Evolutionary conservation across 2,329 filamentous ascomycete genomes (phyloP), one percentile per base, ranked within the genome.

Genomic region (Ascochyta pisi): DNA sequence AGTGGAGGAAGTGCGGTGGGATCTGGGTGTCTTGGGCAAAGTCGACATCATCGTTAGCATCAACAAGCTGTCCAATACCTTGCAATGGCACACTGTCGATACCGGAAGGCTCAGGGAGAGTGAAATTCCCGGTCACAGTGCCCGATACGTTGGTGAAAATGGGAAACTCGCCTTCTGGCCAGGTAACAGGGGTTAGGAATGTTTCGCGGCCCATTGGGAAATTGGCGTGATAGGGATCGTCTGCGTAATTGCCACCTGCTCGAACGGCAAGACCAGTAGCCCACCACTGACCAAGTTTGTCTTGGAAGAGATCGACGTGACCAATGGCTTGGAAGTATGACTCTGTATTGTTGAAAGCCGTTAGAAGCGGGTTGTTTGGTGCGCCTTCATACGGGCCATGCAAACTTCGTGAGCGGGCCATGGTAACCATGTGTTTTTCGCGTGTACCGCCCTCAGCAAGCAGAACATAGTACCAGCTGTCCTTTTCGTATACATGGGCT

Each of bases 371-470:
- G 24, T 65, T 65, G 26, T 43, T 46, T 0, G 47, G 55, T 26
- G 41, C 53, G 7, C 52, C 13, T n/a, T 65, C 58, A 35, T 60
- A 61, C 8, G 60, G 60, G 15, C 60, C 60, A 13, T 44, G 50
- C 3, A 62, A 53, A 33, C 27, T 54, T 19, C 55, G 48, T n/a
- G 57, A 57, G 3, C 62, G 50, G 23, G 62, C 60, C 35, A 63
- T 61, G 0, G 65, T 69, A 13, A 64, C 70, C 50, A 58, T 60
- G 44, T 74, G 73, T 10, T 61, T 63, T 8, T 71, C 60, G 13
- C 60, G 64, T 1, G 70, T 74, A 1, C 73, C 73, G 6, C 58
- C 73, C 60, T 74, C 69, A 0, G 71, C 73, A 13, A 72, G 61
- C 35, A 75, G 38, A 1, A 73, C 60, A 34, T 73, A 75, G 50